phyloP scores from a whole-genome alignment of 768 basidiomycete genomes.

The Brasilioporus rufonigricans region DNA sequence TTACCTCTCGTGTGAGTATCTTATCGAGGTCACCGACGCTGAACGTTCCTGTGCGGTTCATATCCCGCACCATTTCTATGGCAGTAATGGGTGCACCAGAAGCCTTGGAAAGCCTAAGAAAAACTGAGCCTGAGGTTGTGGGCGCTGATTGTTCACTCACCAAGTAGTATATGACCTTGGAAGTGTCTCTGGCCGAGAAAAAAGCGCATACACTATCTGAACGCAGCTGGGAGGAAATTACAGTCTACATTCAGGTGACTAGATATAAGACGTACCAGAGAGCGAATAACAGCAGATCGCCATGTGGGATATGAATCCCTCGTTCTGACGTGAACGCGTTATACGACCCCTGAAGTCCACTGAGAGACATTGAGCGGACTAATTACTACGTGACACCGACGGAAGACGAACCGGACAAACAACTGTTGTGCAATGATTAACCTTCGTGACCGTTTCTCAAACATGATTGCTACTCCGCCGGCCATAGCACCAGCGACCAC shows the following conservation, averaged over 20 bases:
- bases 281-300: conserved; percentile 79
- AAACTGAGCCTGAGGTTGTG: neutral
- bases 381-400: neutral
- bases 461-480: conserved; percentile 70
- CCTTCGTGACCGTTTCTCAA: conserved; percentile 68
- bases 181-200: conserved; percentile 80
- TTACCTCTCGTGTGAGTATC: conserved; percentile 49
- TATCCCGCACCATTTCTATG: conserved; percentile 57
- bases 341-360: conserved; percentile 88
- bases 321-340: conserved; percentile 71
- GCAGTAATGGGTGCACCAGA: conserved; percentile 59
- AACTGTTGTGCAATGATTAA: conserved; percentile 79
- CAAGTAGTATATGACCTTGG: conserved; percentile 74
- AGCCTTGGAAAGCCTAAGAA: conserved; percentile 68
- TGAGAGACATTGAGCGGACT: conserved; percentile 27
- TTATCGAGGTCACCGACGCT: conserved; percentile 56
- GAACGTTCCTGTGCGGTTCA: conserved; percentile 57
- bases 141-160: conserved; percentile 37
- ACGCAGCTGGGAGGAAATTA: conserved; percentile 51
- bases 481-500: conserved; percentile 75
- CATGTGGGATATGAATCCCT: conserved; percentile 74
- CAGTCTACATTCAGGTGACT: neutral
- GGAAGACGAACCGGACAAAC: conserved; percentile 65
- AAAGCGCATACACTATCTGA: conserved; percentile 81
- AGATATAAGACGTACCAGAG: conserved; percentile 49